phyloP scores from a whole-genome alignment of 176 grass and related monocot genomes.

The Aegilops sharonensis region DNA sequence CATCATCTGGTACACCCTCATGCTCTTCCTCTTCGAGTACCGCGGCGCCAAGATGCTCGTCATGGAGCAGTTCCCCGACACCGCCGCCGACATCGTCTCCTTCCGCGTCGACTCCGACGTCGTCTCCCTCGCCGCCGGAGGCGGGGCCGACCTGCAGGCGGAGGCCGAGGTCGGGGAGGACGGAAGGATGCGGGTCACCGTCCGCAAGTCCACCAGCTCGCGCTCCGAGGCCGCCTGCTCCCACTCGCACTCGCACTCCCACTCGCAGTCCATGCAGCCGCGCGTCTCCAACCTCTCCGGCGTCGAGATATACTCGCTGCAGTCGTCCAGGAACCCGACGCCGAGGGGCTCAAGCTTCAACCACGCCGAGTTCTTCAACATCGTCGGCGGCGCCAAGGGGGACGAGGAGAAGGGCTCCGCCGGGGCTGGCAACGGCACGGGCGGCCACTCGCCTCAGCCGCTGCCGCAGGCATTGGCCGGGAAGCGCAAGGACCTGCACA shows the following conservation, averaged over 20 bases:
- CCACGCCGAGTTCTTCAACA: slow-evolving; percentile 89
- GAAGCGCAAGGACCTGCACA: slow-evolving; percentile 73
- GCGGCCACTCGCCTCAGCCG: slow-evolving; percentile 17
- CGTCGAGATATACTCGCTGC: slow-evolving; percentile 88
- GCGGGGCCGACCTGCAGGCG: slow-evolving; percentile 43
- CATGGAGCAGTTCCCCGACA: slow-evolving; percentile 80
- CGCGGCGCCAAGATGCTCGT: slow-evolving; percentile 82
- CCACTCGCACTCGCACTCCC: slow-evolving; percentile 48
- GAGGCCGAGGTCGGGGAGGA: slow-evolving; percentile 54
- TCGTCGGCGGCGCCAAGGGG: slow-evolving; percentile 42
- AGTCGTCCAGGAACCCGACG: slow-evolving; percentile 91
- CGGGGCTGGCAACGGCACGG: background rate
- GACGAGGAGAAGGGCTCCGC: slow-evolving; percentile 67
- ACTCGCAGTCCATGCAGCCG: slow-evolving; percentile 47
- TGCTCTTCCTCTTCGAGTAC: slow-evolving; percentile 99
- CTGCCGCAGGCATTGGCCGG: slow-evolving; percentile 35
- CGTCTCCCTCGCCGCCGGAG: slow-evolving; percentile 61
- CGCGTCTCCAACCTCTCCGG: slow-evolving; percentile 81
- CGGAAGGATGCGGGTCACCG: slow-evolving; percentile 63
- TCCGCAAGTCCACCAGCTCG: slow-evolving; percentile 77
- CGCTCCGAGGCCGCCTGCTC: slow-evolving; percentile 60
- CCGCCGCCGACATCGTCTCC: slow-evolving; percentile 70
- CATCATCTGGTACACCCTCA: slow-evolving; percentile 97
- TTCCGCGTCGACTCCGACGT: slow-evolving; percentile 94
- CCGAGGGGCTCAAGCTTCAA: slow-evolving; percentile 13